Base-by-base conservation (phyloP, 768 basidiomycete species). In the Tulasnella sp. region DNA sequence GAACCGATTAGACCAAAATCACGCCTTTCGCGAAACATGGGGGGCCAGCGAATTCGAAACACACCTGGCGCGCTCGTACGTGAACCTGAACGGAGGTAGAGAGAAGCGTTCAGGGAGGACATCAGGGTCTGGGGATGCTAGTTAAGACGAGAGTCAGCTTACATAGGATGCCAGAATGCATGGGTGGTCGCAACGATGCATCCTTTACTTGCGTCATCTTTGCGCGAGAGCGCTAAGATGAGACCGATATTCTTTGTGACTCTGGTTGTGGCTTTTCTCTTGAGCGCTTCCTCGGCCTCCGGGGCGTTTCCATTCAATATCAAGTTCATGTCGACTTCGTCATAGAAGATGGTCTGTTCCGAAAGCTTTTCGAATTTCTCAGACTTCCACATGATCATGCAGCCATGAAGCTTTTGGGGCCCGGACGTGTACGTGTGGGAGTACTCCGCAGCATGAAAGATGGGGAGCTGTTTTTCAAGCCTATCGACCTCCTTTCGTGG, bases 111-210 rank as follows among this genome's bases (percentile, higher is more conserved):
- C 16, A 46, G 46, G 46, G 16, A 3, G 46, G 46, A 42, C 4
- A 42, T 42, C 3, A 46, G 18, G 46, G 16, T 46, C 46, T 46
- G 1, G 12, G 46, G 18, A 37, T 37, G 37, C 2, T 37, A 2
- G 2, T 46, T 20, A 3, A 31, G n/a, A 48, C 64, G 82, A 4
- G 22, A 77, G 7, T 31, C 14, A 5, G 87, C 90, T 80, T 86
- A 96, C 92, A 89, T 90, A 7, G 96, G 96, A 86, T 97, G 96
- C 97, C 97, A 98, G 85, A 98, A 98, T 34, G 97, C 87, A 87
- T 98, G 97, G 0, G 96, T 96, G 0, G 97, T 98, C 3, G 91
- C 95, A 20, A 97, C 87, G 58, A 97, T 86, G 46, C 95, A 85
- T 5, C 96, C 86, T 9, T 84, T 80, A 40, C 86, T 83, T 22